Base-by-base conservation (phyloP, 129 eudicot genomes). In the Lactuca saligna region DNA sequence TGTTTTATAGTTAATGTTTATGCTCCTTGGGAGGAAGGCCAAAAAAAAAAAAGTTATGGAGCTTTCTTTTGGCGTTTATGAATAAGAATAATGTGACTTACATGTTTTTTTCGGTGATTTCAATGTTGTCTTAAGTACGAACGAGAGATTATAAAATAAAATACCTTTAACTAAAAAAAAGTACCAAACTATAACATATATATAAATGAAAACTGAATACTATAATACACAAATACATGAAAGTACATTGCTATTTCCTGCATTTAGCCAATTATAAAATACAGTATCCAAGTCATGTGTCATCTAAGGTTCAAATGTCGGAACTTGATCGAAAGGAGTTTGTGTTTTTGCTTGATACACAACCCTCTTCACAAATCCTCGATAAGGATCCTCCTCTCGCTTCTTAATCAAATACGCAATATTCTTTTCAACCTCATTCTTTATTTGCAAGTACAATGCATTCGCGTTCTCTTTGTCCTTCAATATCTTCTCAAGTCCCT, bases 321-420 rank as follows among this genome's bases (percentile, higher is more conserved):
- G 91, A 35, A 77, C 68, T 14, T 80, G 57, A 55, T 74, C 60
- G 16, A 11, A 62, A 4, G 83, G 78, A 51, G 77, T 57, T 13
- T 17, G 57, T 44, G 72, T 41, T 55, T 81, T 72, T 3, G 80
- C 82, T 35, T 81, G 86, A 74, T 56, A 74, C 16, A 71, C 12
- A 57, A 73, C 48, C 62, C 95, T 78, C 1, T 71, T 62, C 0
- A 74, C 15, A 2, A 84, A 17, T 54, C 72, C 29, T 17, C 95
- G 76, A 11, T 82, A 82, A 3, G 90, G 95, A 79, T 87, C 90
- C 34, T 84, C 83, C 48, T 74, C 74, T 48, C 87, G 61, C 68
- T 82, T 87, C 75, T 67, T 72, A 8, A 72, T 59, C 55, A 87
- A 63, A 71, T 81, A 87, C 0, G 73, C 73, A 4, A 87, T 73